Evolutionary conservation across 2,329 filamentous ascomycete genomes (phyloP).

Genomic region (Fusarium lyarnte): DNA sequence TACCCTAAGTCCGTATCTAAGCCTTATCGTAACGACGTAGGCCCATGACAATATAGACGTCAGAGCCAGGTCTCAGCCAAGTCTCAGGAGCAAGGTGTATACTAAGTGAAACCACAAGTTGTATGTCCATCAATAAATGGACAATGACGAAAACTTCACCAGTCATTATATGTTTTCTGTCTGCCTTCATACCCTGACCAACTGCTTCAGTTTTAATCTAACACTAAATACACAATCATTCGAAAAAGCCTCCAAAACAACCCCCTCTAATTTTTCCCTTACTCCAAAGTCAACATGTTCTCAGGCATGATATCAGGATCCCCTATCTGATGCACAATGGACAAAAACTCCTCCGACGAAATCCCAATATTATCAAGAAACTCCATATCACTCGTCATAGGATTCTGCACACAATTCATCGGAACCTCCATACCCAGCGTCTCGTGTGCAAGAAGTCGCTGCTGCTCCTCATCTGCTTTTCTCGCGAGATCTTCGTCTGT

Average conservation of each 20-base stretch:
- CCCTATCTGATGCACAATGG: constrained; percentile 50
- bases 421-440: background rate
- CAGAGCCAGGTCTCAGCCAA: too few species aligned
- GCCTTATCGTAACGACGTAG: too few species aligned
- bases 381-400: constrained; percentile 40
- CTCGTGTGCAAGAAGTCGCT: background rate
- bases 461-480: constrained; percentile 1
- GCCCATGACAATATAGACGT: too few species aligned
- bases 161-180: too few species aligned
- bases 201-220: too few species aligned
- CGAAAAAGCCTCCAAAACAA: rapidly evolving
- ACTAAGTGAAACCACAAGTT: too few species aligned
- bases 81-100: too few species aligned
- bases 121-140: too few species aligned
- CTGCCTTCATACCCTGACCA: too few species aligned
- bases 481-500: constrained; percentile 15
- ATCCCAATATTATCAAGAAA: constrained; percentile 51
- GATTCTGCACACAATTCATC: constrained; percentile 6
- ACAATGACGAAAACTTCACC: too few species aligned
- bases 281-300: constrained; percentile 35
- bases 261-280: background rate
- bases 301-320: constrained; percentile 35
- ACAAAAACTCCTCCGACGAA: constrained; percentile 51
- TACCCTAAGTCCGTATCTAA: too few species aligned
- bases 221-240: too few species aligned